Evolutionary conservation across 768 basidiomycete species (phyloP).

Genomic region (Cantharellus cinnabarinus): DNA sequence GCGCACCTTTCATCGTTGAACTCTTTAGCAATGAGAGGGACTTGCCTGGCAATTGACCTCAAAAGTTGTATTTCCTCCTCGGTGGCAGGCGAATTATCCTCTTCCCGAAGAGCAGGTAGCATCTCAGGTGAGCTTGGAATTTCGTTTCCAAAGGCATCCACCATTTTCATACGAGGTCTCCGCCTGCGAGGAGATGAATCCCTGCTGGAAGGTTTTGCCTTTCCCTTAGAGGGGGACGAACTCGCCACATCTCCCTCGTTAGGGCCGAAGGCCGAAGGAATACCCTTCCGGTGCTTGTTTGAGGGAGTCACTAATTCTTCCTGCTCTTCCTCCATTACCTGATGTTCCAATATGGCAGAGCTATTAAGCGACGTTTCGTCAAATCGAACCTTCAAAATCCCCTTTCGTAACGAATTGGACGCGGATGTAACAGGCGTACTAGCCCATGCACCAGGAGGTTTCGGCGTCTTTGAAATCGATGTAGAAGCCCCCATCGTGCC

Average conservation of each 20-base stretch:
- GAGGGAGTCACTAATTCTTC: neutral
- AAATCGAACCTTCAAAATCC: neutral
- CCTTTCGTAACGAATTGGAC: neutral
- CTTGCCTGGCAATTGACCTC: neutral
- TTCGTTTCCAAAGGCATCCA: conserved; percentile 1
- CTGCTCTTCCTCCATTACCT: neutral
- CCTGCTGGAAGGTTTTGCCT: neutral
- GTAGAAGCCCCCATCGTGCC: neutral
- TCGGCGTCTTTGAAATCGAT: neutral
- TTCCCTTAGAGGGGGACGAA: neutral
- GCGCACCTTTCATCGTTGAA: neutral
- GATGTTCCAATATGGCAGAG: neutral
- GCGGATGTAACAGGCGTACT: neutral
- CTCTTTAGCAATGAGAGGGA: neutral
- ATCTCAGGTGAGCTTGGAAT: neutral
- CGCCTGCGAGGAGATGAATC: neutral
- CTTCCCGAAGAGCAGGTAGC: neutral
- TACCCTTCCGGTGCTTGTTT: neutral
- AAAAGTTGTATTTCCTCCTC: neutral
- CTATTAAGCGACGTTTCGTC: neutral
- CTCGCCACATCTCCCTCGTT: neutral
- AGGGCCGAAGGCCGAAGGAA: neutral
- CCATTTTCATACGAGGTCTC: neutral
- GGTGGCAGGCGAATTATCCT: neutral
- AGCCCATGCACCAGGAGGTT: neutral